Evolutionary conservation across 352 stramenopile genomes (phyloP).

Genomic region (Phytopythium boreale): DNA sequence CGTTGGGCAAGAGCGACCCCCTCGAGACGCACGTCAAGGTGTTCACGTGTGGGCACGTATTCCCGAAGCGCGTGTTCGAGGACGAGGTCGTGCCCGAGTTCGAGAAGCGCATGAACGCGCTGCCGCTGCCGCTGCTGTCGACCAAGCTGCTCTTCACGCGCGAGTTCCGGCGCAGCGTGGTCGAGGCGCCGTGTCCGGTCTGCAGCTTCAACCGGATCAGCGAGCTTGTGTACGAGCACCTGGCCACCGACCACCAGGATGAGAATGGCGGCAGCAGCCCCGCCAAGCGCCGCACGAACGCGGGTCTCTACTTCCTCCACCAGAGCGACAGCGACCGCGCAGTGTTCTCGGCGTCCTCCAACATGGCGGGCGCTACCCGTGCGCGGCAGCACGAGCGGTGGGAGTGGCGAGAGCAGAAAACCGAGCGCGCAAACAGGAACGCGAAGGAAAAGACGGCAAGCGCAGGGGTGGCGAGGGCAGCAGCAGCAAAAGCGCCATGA

Average conservation of each 20-base stretch:
- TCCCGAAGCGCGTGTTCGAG: slow-evolving; percentile 83
- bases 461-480: background rate
- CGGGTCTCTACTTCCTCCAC: slow-evolving; percentile 61
- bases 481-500: background rate
- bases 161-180: slow-evolving; percentile 58
- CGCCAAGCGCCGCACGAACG: slow-evolving; percentile 8
- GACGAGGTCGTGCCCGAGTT: slow-evolving; percentile 82
- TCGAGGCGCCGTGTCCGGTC: slow-evolving; percentile 77
- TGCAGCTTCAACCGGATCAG: slow-evolving; percentile 85
- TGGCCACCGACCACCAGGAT: background rate
- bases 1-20: slow-evolving; percentile 77
- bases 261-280: slow-evolving; percentile 2
- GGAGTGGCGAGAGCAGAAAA: slow-evolving; percentile 35
- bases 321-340: slow-evolving; percentile 25
- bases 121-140: slow-evolving; percentile 52
- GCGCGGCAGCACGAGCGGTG: slow-evolving; percentile 35
- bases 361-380: slow-evolving; percentile 2
- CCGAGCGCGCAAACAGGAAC: background rate
- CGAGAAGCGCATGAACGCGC: slow-evolving; percentile 70
- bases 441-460: background rate
- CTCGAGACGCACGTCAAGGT: slow-evolving; percentile 85
- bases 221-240: slow-evolving; percentile 39
- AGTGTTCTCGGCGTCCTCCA: slow-evolving; percentile 15
- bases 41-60: slow-evolving; percentile 82
- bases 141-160: slow-evolving; percentile 62